Conservation (phyloP, 169 alveolate species). For the Plasmodium malariae region DNA sequence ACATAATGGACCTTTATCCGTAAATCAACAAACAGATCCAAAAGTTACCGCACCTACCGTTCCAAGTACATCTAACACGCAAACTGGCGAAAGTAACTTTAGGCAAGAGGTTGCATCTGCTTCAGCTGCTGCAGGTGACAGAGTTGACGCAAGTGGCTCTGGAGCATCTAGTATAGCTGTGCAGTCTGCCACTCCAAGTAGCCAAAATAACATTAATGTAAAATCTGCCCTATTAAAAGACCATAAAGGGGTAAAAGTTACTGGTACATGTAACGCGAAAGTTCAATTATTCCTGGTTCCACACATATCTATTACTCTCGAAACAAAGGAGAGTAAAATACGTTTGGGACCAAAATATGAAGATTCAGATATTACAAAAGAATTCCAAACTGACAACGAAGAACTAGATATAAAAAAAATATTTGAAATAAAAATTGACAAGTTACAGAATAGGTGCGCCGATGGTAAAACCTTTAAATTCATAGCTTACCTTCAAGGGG, state of each 20-base stretch:
- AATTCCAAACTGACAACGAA: constrained; percentile 5
- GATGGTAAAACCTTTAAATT: constrained; percentile 16
- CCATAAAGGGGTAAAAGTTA: constrained; percentile 24
- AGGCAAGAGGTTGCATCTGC: no score
- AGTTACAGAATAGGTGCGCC: background rate
- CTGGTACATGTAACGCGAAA: constrained; percentile 7
- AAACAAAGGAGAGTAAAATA: background rate
- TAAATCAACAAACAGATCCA: no score
- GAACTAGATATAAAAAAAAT: background rate
- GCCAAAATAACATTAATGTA: background rate
- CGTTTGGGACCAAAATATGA: constrained; percentile 3
- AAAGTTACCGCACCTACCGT: no score
- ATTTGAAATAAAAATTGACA: background rate
- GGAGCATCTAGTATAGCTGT: no score
- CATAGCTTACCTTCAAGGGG: background rate
- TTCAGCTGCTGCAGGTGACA: no score
- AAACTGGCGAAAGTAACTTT: no score
- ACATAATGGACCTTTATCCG: no score
- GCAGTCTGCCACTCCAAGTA: no score
- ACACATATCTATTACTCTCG: constrained; percentile 6
- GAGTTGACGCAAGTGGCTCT: no score
- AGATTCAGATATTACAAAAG: constrained; percentile 6
- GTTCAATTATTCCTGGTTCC: background rate
- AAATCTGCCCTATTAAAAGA: constrained; percentile 15
- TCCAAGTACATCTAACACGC: no score